Percentiles rank a stretch among this genome's conserved stretches.
Evolutionary conservation across 2,329 filamentous ascomycete genomes (phyloP).

Genomic region (Fusarium robinianum): DNA sequence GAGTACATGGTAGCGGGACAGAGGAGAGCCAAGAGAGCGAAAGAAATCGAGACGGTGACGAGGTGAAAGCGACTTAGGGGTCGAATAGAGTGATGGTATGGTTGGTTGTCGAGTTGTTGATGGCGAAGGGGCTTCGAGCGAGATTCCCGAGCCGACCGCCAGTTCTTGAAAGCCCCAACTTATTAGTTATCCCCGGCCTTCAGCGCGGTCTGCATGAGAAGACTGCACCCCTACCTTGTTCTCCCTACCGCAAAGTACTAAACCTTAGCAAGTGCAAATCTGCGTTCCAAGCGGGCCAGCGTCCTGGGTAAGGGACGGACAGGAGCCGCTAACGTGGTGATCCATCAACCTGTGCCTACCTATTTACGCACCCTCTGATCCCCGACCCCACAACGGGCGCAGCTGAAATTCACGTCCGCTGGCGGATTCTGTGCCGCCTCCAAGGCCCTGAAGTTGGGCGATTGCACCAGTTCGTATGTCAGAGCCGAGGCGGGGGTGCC

Average conservation of each 20-base stretch:
- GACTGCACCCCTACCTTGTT: slow-evolving; percentile 21
- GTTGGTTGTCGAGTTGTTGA: slow-evolving; percentile 1
- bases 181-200: slow-evolving; percentile 18
- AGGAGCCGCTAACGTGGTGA: slow-evolving; percentile 24
- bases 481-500: slow-evolving; percentile 7
- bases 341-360: no score
- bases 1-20: background rate
- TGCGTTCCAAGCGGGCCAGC: slow-evolving; percentile 29
- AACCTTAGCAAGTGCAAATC: slow-evolving; percentile 22
- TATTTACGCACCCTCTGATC: slow-evolving; percentile 21
- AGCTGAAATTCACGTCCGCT: slow-evolving; percentile 21
- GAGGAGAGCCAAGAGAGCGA: no score
- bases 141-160: slow-evolving; percentile 2
- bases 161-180: slow-evolving; percentile 15
- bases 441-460: slow-evolving; percentile 10
- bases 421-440: slow-evolving; percentile 17
- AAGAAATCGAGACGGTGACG: background rate
- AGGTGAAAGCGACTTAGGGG: background rate
- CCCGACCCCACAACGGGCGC: slow-evolving; percentile 20
- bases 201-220: slow-evolving; percentile 7
- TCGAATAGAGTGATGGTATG: background rate
- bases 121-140: background rate
- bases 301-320: slow-evolving; percentile 20
- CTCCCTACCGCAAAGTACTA: slow-evolving; percentile 10
- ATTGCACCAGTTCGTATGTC: slow-evolving; percentile 11